A percentile compares a stretch with the other conserved stretches of the same genome.
Conservation (phyloP, 139 green algal genomes). For the Coccomyxa sp. region DNA sequence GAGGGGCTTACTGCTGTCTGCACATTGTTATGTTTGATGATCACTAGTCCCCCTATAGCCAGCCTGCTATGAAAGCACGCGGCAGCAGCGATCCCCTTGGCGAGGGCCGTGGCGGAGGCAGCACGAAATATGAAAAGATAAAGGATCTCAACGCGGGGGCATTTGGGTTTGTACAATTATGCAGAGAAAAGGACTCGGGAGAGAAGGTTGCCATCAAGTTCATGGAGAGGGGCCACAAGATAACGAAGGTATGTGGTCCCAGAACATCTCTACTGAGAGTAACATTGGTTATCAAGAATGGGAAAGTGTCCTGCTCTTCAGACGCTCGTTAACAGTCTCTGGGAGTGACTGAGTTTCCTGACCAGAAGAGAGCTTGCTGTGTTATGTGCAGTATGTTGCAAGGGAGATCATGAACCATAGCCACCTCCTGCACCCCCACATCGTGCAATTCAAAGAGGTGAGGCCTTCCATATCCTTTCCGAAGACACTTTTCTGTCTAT, state of each 20-base stretch:
- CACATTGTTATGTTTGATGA: too few species aligned
- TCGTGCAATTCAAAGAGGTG: conserved; percentile 80
- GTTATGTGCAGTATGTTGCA: conserved; percentile 16
- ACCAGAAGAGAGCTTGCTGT: conserved; percentile 5
- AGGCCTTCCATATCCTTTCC: too few species aligned
- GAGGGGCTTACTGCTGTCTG: too few species aligned
- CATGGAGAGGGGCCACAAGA: conserved; percentile 68
- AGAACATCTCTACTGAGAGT: too few species aligned
- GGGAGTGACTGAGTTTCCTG: too few species aligned
- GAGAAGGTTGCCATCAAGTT: conserved; percentile 72
- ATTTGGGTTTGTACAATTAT: conserved; percentile 56
- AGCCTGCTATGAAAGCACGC: not conserved
- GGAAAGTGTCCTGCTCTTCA: too few species aligned
- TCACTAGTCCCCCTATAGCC: too few species aligned
- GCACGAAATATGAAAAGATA: not conserved
- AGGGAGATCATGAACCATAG: conserved; percentile 30
- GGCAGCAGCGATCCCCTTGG: not conserved
- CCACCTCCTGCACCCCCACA: conserved; percentile 5
- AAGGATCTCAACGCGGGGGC: conserved; percentile 24
- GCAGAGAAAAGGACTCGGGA: conserved; percentile 28
- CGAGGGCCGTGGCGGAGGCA: too few species aligned
- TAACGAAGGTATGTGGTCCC: conserved; percentile 18
- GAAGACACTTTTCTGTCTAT: too few species aligned
- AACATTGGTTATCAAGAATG: too few species aligned
- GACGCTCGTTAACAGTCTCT: too few species aligned